Conservation (phyloP, 495 filamentous ascomycete genomes). For the Daldinia decipiens region DNA sequence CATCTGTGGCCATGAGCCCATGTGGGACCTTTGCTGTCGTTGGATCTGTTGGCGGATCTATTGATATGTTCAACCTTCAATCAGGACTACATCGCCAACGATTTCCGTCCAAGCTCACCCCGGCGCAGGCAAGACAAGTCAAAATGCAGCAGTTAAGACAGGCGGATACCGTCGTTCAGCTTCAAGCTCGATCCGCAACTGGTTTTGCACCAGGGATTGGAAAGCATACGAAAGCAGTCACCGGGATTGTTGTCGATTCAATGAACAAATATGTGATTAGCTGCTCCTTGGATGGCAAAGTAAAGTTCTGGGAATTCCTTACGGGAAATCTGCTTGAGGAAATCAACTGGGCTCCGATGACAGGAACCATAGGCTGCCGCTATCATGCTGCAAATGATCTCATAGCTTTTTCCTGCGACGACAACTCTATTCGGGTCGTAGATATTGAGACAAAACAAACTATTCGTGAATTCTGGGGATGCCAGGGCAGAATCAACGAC, state of each 20-base stretch:
- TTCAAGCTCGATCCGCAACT: conserved; percentile 53
- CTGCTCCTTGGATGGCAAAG: conserved; percentile 88
- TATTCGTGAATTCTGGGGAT: conserved; percentile 93
- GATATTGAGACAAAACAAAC: conserved; percentile 90
- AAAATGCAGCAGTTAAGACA: conserved; percentile 64
- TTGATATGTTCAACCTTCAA: conserved; percentile 97
- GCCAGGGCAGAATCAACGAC: conserved; percentile 80
- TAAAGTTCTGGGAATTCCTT: conserved; percentile 97
- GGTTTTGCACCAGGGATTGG: conserved; percentile 61
- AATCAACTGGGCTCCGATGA: conserved; percentile 85
- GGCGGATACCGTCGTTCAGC: conserved; percentile 59
- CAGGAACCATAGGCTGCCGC: conserved; percentile 77
- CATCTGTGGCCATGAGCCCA: conserved; percentile 84
- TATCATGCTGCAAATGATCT: conserved; percentile 86
- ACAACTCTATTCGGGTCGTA: conserved; percentile 85
- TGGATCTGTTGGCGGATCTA: conserved; percentile 80
- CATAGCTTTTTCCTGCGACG: conserved; percentile 88
- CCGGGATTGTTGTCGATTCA: conserved; percentile 83
- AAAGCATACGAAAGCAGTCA: conserved; percentile 83
- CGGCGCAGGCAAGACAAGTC: conserved; percentile 70
- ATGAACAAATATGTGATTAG: conserved; percentile 85
- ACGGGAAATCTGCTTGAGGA: conserved; percentile 81
- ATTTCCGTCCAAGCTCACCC: conserved; percentile 77
- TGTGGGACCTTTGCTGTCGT: conserved; percentile 96
- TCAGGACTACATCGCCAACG: conserved; percentile 86